phyloP scores from a whole-genome alignment of 805 yeast genomes.

The Sugiyamaella valdiviana region DNA sequence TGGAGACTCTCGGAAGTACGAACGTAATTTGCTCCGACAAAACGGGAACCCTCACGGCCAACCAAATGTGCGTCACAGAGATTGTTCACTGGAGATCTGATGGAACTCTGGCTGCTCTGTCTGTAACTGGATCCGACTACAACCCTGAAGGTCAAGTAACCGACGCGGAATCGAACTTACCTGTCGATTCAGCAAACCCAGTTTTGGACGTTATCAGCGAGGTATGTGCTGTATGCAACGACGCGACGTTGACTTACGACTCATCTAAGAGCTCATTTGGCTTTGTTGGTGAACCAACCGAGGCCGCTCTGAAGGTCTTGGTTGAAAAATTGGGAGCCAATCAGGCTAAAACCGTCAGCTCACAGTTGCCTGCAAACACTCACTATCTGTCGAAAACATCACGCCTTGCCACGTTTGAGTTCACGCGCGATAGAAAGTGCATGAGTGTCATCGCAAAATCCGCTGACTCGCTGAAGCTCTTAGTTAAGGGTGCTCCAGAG shows the following conservation, averaged over 20 bases:
- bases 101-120: constrained; percentile 32
- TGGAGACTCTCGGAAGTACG: constrained; percentile 24
- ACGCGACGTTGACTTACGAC: constrained; percentile 30
- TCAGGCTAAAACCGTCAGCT: constrained; percentile 10
- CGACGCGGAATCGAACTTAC: constrained; percentile 20
- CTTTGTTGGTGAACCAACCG: constrained; percentile 50
- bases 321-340: constrained; percentile 31
- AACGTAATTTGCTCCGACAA: constrained; percentile 36
- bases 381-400: constrained; percentile 11
- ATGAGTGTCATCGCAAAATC: constrained; percentile 44
- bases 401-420: constrained; percentile 39
- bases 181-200: constrained; percentile 5
- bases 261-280: constrained; percentile 29
- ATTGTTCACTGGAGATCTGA: constrained; percentile 30
- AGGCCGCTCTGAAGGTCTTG: constrained; percentile 42
- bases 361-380: constrained; percentile 14
- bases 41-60: constrained; percentile 36
- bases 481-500: constrained; percentile 55
- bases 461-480: constrained; percentile 20
- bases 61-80: constrained; percentile 31
- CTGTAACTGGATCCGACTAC: constrained; percentile 36
- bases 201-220: constrained; percentile 29
- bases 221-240: constrained; percentile 39
- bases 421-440: constrained; percentile 44
- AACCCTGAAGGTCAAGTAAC: constrained; percentile 27